Conservation (phyloP, 768 basidiomycete genomes). For the Phaeolepiota aurea region DNA sequence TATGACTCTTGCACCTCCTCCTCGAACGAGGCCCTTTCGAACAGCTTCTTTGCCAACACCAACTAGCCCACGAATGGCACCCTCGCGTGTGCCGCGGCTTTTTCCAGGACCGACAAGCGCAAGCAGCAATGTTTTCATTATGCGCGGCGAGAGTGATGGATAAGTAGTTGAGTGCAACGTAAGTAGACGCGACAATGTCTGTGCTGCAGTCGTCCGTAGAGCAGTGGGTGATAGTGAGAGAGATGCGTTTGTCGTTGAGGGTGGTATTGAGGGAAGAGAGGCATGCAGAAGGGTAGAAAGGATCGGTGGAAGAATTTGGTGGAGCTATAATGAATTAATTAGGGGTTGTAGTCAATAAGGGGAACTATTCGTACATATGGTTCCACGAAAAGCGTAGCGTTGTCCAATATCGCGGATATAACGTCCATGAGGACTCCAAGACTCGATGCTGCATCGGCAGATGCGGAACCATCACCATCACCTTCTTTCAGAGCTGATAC, state of each 20-base stretch:
- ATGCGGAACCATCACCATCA: conserved; percentile 31
- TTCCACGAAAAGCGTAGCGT: conserved; percentile 86
- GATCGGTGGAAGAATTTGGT: conserved; percentile 91
- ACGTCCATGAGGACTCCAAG: conserved; percentile 83
- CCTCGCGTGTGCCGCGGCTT: conserved; percentile 77
- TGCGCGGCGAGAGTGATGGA: conserved; percentile 77
- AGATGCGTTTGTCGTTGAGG: neutral
- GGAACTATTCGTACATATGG: conserved; percentile 86
- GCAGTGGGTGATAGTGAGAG: conserved; percentile 33
- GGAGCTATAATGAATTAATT: conserved; percentile 48
- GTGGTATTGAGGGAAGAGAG: conserved; percentile 52
- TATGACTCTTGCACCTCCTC: conserved; percentile 69
- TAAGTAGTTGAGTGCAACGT: conserved; percentile 84
- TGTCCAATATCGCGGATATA: conserved; percentile 77
- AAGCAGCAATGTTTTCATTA: conserved; percentile 89
- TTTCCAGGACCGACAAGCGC: conserved; percentile 71
- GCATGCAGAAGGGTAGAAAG: conserved; percentile 89
- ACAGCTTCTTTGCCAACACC: conserved; percentile 83
- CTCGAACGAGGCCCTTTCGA: conserved; percentile 72
- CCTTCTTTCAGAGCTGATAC: conserved; percentile 53
- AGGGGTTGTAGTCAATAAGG: no score
- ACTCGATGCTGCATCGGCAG: conserved; percentile 48
- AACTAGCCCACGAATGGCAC: conserved; percentile 80
- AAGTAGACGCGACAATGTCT: conserved; percentile 76
- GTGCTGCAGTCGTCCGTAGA: conserved; percentile 74